Conservation (phyloP, 352 stramenopile species). For the Porosira glacialis region DNA sequence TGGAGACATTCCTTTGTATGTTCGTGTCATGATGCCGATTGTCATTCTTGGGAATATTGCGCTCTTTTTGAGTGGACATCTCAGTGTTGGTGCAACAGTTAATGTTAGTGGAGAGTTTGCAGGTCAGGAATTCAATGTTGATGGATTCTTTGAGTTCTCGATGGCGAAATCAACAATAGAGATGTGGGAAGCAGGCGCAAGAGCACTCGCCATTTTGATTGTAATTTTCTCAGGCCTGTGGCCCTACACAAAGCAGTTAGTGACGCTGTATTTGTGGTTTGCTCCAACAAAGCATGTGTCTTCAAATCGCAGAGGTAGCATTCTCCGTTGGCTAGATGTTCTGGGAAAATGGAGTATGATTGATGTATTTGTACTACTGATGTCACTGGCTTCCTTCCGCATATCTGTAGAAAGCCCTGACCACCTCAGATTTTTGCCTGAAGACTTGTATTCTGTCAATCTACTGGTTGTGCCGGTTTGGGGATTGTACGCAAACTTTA, state of each 20-base stretch:
- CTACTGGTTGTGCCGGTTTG: slow-evolving; percentile 73
- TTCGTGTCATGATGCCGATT: slow-evolving; percentile 64
- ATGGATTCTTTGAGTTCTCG: slow-evolving; percentile 77
- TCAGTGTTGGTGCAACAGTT: slow-evolving; percentile 66
- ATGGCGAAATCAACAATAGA: slow-evolving; percentile 73
- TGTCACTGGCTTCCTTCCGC: slow-evolving; percentile 62
- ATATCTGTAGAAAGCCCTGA: slow-evolving; percentile 61
- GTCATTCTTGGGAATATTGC: slow-evolving; percentile 77
- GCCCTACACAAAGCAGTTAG: slow-evolving; percentile 75
- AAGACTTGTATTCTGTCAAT: slow-evolving; percentile 69
- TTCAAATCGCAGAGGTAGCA: slow-evolving; percentile 56
- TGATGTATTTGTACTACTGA: slow-evolving; percentile 78
- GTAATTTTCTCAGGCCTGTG: slow-evolving; percentile 77
- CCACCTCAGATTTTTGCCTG: slow-evolving; percentile 59
- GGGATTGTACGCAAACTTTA: slow-evolving; percentile 79
- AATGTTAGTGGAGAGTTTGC: slow-evolving; percentile 63
- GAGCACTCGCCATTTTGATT: slow-evolving; percentile 70
- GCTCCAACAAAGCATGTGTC: slow-evolving; percentile 48
- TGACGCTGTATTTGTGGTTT: slow-evolving; percentile 75
- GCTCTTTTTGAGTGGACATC: slow-evolving; percentile 75
- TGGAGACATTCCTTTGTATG: slow-evolving; percentile 48
- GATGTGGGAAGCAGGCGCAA: slow-evolving; percentile 70
- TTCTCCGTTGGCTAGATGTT: slow-evolving; percentile 72
- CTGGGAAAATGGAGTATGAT: slow-evolving; percentile 79
- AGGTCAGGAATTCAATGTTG: slow-evolving; percentile 54